Evolutionary conservation across 352 stramenopile genomes (phyloP), one percentile per base, ranked within the genome.

Genomic region (Pythium aquatile): DNA sequence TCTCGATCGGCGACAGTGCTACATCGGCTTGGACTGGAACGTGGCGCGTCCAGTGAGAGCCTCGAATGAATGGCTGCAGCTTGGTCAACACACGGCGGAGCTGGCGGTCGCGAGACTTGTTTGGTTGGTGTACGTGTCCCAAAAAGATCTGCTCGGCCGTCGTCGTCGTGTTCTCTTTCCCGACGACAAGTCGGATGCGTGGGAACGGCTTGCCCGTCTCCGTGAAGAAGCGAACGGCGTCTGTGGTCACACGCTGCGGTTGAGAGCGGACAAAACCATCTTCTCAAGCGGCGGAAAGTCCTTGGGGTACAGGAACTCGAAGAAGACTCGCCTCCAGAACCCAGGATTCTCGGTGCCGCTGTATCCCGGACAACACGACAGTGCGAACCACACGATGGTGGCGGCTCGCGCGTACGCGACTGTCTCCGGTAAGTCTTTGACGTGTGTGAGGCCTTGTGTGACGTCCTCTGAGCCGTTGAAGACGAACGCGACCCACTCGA

Each of bases 331-430:
- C 3, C 42, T 52, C 61, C 61, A 68, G 42, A 68, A 68, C 24
- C 11, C n/a, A 0, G 61, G 61, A 14, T 63, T 58, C 33, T 61
- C 53, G 3, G 24, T 16, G 17, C 53, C 53, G 33, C 42, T 37
- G 35, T 51, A 68, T 26, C 61, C 61, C 11, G 61, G 61, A 40
- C 61, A 68, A 17, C 33, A 57, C 54, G 61, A 33, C 10, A 68
- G 16, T 2, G 54, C 54, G 42, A 51, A 47, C 61, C 61, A 68
- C 30, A 57, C 51, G n/a, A 58, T 47, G 16, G 35, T 42, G 11
- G 58, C 58, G 11, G 46, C 58, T 10, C 48, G 46, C 20, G 37
- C 29, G 17, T 33, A 17, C 10, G 46, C 17, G 3, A 29, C 30
- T 0, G 37, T 16, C 10, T 56, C 44, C 58, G 48, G 20, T 48